Conservation (phyloP, 1,139 yeast genomes). For the Yamadazyma blattariae region DNA sequence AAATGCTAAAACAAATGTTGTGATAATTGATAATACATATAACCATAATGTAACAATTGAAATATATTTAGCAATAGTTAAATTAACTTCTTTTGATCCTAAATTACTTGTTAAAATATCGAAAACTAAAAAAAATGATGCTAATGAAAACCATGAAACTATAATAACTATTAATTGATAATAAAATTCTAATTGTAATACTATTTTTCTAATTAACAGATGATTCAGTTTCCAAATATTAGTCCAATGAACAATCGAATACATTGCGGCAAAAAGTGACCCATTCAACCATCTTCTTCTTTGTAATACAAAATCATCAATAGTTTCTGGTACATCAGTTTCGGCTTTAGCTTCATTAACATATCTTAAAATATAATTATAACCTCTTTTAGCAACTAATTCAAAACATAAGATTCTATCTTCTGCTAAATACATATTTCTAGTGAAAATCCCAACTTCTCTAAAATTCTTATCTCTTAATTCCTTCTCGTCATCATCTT, state of each 20-base stretch:
- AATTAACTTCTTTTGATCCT: conserved; percentile 47
- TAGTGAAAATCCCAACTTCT: conserved; percentile 67
- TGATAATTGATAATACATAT: conserved; percentile 40
- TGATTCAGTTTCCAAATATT: conserved; percentile 70
- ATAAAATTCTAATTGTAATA: conserved; percentile 66
- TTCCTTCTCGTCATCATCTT: conserved; percentile 42
- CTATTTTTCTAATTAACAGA: conserved; percentile 55
- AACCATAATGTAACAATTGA: conserved; percentile 44
- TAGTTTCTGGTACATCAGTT: conserved; percentile 76
- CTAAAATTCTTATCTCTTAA: conserved; percentile 42
- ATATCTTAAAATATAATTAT: conserved; percentile 64
- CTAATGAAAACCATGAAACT: conserved; percentile 79
- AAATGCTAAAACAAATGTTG: conserved; percentile 45
- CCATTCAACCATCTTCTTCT: conserved; percentile 87
- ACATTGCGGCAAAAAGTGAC: conserved; percentile 78
- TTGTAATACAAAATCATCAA: conserved; percentile 73
- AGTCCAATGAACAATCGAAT: conserved; percentile 70
- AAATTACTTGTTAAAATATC: conserved; percentile 57
- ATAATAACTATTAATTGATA: conserved; percentile 65
- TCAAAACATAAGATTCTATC: conserved; percentile 83
- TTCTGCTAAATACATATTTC: conserved; percentile 84
- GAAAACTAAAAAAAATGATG: conserved; percentile 74
- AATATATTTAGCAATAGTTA: conserved; percentile 41
- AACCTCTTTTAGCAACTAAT: conserved; percentile 65
- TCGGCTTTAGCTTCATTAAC: conserved; percentile 78